Percentiles rank a stretch among this genome's conserved stretches.
These are phyloP conservation scores for Gremmenia infestans DNA, from an alignment of 2,329 filamentous ascomycete genomes.

Conservation along the genomic window DNA sequence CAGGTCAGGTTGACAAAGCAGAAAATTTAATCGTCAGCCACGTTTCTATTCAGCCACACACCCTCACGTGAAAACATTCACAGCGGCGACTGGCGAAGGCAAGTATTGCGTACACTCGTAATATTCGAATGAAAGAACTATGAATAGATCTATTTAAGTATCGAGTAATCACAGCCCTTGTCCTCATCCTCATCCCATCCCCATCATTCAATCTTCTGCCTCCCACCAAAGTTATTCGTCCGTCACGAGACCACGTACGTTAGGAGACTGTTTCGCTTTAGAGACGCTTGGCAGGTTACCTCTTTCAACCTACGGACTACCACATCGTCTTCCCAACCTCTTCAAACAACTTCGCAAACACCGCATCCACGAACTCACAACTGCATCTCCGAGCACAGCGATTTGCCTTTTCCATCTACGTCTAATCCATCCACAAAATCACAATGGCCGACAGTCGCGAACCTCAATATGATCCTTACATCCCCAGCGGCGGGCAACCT, in stretches of 20 bases:
- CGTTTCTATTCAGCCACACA: too few relatives aligned
- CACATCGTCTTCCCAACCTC: constrained; percentile 1
- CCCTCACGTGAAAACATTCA: too few relatives aligned
- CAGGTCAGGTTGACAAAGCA: too few relatives aligned
- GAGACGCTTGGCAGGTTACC: background rate
- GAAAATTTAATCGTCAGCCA: too few relatives aligned
- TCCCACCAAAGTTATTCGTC: background rate
- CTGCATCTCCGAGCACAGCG: constrained; percentile 4
- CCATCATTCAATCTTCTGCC: background rate
- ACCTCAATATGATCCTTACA: constrained; percentile 32
- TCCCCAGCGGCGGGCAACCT: constrained; percentile 22
- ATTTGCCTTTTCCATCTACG: background rate
- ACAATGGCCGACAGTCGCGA: constrained; percentile 29
- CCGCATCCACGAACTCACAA: background rate
- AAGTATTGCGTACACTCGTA: too few relatives aligned
- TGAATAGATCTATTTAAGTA: background rate
- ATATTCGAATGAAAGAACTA: background rate
- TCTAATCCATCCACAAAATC: constrained; percentile 8
- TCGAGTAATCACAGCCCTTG: background rate
- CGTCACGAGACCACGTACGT: too few relatives aligned
- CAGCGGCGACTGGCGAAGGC: too few relatives aligned
- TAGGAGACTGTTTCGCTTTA: background rate
- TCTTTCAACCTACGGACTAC: background rate
- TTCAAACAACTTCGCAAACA: background rate
- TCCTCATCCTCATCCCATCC: background rate